phyloP scores from a whole-genome alignment of 306 rosid genomes.

The Cucumis sativus region Cucumber_9930_V3 NC_026656.2:17486501-17487000 shows the following conservation, averaged over 20 bases:
- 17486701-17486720: neutral
- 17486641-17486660: slow-evolving; percentile 79
- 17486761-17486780: neutral
- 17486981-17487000: neutral
- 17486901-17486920: neutral
- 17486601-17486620: slow-evolving; percentile 82
- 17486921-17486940: no score
- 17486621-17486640: slow-evolving; percentile 79
- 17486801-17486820: neutral
- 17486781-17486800: neutral
- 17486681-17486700: slow-evolving; percentile 47
- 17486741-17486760: neutral
- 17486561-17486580: slow-evolving; percentile 31
- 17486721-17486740: neutral
- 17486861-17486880: neutral
- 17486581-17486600: slow-evolving; percentile 63
- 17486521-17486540: neutral
- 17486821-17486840: no score
- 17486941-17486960: no score
- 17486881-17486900: neutral
- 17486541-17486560: slow-evolving; percentile 15
- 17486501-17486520: neutral
- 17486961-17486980: neutral
- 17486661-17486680: slow-evolving; percentile 73
- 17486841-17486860: neutral